phyloP scores from a whole-genome alignment of 768 basidiomycete genomes.

The Chlorophyllum brunneum region DNA sequence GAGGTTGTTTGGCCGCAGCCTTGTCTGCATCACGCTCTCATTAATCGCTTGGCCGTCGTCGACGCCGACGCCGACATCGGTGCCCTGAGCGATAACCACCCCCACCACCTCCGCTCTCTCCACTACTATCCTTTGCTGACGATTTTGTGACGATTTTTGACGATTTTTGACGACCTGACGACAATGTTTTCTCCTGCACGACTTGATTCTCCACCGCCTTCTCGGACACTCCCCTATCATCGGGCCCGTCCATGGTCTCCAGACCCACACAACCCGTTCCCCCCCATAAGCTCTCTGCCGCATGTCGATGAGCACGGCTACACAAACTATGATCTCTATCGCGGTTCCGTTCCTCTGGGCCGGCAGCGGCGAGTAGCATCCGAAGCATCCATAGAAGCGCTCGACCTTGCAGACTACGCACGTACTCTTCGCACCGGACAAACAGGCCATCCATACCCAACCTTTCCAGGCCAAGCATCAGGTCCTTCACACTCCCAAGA shows the following conservation, averaged over 20 bases:
- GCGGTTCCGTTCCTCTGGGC: constrained; percentile 18
- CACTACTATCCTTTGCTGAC: constrained; percentile 8
- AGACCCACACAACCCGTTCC: constrained; percentile 45
- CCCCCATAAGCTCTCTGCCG: constrained; percentile 20
- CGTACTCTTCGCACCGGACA: constrained; percentile 40
- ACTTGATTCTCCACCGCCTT: constrained; percentile 7
- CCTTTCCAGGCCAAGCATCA: constrained; percentile 18
- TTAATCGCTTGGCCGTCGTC: background rate
- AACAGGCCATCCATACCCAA: constrained; percentile 30
- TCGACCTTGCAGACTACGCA: constrained; percentile 72
- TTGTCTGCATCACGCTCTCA: constrained; percentile 2
- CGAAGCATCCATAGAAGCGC: constrained; percentile 64
- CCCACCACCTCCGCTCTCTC: background rate
- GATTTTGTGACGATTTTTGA: constrained; percentile 1
- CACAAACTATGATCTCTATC: constrained; percentile 15
- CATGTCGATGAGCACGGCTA: background rate
- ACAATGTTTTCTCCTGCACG: constrained; percentile 6
- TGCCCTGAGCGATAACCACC: background rate
- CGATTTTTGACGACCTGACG: constrained; percentile 10
- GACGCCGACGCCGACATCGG: constrained; percentile 8
- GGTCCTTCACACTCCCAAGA: constrained; percentile 18
- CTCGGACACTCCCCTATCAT: background rate
- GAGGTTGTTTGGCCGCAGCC: background rate
- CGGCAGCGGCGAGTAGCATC: constrained; percentile 43
- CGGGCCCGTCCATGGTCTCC: constrained; percentile 57